These are phyloP conservation scores for Mucor saturninus DNA, from an alignment of 371 early-diverging fungal genomes.

Conservation along the genomic window DNA sequence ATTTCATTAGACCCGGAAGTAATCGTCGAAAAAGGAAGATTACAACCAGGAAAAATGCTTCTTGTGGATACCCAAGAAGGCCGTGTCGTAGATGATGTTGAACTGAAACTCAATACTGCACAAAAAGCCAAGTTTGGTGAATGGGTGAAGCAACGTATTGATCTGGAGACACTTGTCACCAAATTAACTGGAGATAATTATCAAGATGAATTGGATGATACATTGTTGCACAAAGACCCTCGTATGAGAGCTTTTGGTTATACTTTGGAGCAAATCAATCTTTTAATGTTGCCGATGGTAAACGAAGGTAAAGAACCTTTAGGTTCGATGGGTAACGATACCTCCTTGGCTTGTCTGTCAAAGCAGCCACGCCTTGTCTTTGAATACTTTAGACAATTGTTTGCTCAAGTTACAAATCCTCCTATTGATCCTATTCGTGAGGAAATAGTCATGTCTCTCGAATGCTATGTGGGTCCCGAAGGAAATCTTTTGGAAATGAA, in stretches of 20 bases:
- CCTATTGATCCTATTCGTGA: constrained; percentile 99
- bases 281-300: constrained; percentile 88
- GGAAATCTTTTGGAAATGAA: constrained; percentile 90
- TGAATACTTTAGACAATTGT: constrained; percentile 96
- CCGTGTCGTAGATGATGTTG: constrained; percentile 87
- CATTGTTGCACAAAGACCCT: constrained; percentile 70
- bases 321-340: constrained; percentile 98
- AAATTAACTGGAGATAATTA: not conserved
- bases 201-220: constrained; percentile 38
- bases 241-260: constrained; percentile 89
- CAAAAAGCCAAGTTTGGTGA: constrained; percentile 72
- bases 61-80: constrained; percentile 95
- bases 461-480: constrained; percentile 95
- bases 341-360: constrained; percentile 91
- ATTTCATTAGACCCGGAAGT: constrained; percentile 79
- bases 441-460: constrained; percentile 94
- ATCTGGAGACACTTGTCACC: constrained; percentile 62
- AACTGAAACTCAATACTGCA: constrained; percentile 80
- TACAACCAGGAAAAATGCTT: constrained; percentile 96
- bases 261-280: constrained; percentile 90
- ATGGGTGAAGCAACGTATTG: constrained; percentile 86
- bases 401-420: constrained; percentile 97
- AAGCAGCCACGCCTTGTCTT: constrained; percentile 86
- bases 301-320: constrained; percentile 91
- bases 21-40: constrained; percentile 88